A percentile compares a stretch with the other conserved stretches of the same genome.
Evolutionary conservation across 495 filamentous ascomycete species (phyloP).

Genomic region (Penicillium longicatenatum): DNA sequence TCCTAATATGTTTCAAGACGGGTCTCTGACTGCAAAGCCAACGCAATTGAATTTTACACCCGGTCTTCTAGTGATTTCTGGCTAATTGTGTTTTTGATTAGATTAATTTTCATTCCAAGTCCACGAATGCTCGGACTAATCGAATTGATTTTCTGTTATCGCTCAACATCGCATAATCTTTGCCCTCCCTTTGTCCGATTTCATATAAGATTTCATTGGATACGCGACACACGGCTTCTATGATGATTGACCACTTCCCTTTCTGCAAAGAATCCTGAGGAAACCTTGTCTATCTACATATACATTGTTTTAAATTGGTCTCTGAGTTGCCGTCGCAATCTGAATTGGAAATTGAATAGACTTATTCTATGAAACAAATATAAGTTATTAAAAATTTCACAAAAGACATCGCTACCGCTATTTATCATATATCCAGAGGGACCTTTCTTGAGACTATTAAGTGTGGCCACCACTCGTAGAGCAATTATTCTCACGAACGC

Average conservation of each 20-base stretch:
- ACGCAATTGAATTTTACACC: neutral
- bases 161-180: neutral
- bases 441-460: too few species aligned
- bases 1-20: conserved; percentile 29
- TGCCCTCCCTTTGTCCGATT: neutral
- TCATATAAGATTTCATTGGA: neutral
- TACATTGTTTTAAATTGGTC: neutral
- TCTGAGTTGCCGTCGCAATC: neutral
- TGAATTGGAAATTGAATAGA: neutral
- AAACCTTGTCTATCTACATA: neutral
- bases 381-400: too few species aligned
- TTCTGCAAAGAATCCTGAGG: neutral
- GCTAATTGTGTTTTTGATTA: neutral
- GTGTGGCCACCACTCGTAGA: too few species aligned
- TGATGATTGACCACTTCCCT: conserved; percentile 1
- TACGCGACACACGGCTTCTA: neutral
- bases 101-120: neutral
- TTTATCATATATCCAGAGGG: too few species aligned
- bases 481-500: too few species aligned
- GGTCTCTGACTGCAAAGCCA: conserved; percentile 24
- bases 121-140: neutral
- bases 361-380: too few species aligned
- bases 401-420: too few species aligned
- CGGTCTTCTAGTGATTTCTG: neutral
- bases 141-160: neutral